Base-by-base conservation (phyloP, 2,329 filamentous ascomycete species). In the Ascochyta clinopodiicola region DNA sequence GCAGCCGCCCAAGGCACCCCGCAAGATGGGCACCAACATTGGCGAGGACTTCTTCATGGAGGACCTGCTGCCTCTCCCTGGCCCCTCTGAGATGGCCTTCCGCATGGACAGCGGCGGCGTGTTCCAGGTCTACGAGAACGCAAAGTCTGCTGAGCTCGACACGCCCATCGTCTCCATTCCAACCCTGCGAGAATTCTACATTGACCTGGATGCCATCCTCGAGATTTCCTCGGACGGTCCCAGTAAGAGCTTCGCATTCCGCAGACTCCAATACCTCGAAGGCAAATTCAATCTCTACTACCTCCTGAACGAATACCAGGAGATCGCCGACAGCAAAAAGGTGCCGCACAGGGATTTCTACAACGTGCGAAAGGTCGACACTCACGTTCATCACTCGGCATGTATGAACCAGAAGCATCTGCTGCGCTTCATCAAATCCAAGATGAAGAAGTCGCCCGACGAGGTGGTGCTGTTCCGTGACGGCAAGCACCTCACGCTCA, bases 341-440 rank as follows among this genome's bases (percentile, higher is more conserved):
- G 95, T 98, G 50, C 95, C 95, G 2, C 95, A 99, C 77, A 88
- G 95, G 80, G 95, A 99, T 77, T 99, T 99, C 73, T 99, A 99
- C 81, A 99, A 99, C 72, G 95, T 99, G 44, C 86, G 95, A 72
- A 99, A 99, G 76, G 95, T 99, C 45, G 95, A 99, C 73, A 99
- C 95, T 8, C 95, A 99, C 82, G 95, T 99, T 66, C 95, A 99
- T 74, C 95, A 99, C 76, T 99, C 95, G 15, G 95, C 95, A 22
- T 99, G 95, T 75, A 99, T 99, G 95, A 99, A 99, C 73, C 95
- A 99, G 77, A 99, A 99, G 78, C 95, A 99, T 83, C 80, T 99
- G 53, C 81, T 99, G 57, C 91, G 95, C 50, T 99, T 99, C 78
- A 99, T 99, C 81, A 99, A 99, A 79, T 96, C 92, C 78, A 99